Evolutionary conservation across 1,139 yeast genomes (phyloP).

Genomic region (Pichia sp.): DNA sequence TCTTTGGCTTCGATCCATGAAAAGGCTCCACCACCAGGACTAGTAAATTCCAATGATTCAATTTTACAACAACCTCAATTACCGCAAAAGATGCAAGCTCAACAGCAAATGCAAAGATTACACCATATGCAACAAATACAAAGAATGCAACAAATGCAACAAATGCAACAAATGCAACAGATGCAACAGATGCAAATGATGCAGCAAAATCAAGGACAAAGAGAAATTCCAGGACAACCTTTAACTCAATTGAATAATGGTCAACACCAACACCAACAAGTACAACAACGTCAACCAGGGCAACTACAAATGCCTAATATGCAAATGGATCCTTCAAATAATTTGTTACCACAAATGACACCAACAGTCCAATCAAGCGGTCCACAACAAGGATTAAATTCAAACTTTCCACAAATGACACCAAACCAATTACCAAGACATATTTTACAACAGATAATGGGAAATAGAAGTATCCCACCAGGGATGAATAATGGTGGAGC

Average conservation of each 20-base stretch:
- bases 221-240: neutral
- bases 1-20: neutral
- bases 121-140: slow-evolving; percentile 8
- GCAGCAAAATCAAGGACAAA: neutral
- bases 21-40: neutral
- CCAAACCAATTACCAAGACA: neutral
- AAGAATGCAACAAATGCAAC: slow-evolving; percentile 4
- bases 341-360: neutral
- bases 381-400: neutral
- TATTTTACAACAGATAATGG: neutral
- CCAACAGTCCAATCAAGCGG: neutral
- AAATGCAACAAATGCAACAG: neutral
- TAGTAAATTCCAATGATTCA: neutral
- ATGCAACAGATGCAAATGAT: neutral
- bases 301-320: neutral
- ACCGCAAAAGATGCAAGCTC: neutral
- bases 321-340: neutral
- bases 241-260: neutral
- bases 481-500: neutral
- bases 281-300: neutral
- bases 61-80: neutral
- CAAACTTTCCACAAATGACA: neutral
- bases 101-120: slow-evolving; percentile 3
- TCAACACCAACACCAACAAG: neutral
- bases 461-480: neutral